Conservation (phyloP, 371 early-diverging fungal species). For the Gilbertella persicaria region DNA sequence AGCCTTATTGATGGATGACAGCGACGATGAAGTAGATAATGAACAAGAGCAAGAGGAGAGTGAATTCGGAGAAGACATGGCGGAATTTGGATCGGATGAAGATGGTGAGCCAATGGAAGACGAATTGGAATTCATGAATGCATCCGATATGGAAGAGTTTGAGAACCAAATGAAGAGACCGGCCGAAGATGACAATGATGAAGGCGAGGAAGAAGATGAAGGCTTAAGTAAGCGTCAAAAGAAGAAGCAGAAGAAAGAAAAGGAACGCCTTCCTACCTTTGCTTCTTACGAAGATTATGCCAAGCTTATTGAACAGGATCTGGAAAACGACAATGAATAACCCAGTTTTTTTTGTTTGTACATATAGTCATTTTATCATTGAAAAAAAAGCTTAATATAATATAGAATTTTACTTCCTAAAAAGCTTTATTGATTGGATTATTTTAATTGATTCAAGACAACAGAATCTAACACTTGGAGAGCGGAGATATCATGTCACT, state of each 20-base stretch:
- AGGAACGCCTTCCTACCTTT: constrained; percentile 64
- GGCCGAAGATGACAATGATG: constrained; percentile 22
- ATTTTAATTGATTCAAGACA: too few species aligned
- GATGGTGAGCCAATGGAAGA: constrained; percentile 57
- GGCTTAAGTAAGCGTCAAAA: constrained; percentile 21
- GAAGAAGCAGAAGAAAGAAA: constrained; percentile 60
- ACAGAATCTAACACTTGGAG: not conserved
- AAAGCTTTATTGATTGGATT: too few species aligned
- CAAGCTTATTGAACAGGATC: constrained; percentile 33
- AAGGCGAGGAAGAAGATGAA: constrained; percentile 24
- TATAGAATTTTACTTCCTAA: too few species aligned
- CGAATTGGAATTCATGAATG: constrained; percentile 31
- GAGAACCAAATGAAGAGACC: constrained; percentile 32
- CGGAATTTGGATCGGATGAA: constrained; percentile 22
- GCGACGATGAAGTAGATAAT: constrained; percentile 41
- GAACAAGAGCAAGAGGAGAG: constrained; percentile 19
- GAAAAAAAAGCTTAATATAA: not conserved
- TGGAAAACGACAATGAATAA: constrained; percentile 16
- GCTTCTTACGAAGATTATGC: constrained; percentile 79
- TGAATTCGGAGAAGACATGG: constrained; percentile 43
- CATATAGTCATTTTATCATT: not conserved
- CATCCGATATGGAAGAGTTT: constrained; percentile 26
- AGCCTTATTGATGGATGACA: constrained; percentile 42
- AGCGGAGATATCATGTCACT: not conserved
- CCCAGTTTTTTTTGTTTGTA: not conserved